Percentiles rank a stretch among this genome's conserved stretches.
Conservation (phyloP, 1,284 basidiomycete species). For the Ustilago bromivora region DNA sequence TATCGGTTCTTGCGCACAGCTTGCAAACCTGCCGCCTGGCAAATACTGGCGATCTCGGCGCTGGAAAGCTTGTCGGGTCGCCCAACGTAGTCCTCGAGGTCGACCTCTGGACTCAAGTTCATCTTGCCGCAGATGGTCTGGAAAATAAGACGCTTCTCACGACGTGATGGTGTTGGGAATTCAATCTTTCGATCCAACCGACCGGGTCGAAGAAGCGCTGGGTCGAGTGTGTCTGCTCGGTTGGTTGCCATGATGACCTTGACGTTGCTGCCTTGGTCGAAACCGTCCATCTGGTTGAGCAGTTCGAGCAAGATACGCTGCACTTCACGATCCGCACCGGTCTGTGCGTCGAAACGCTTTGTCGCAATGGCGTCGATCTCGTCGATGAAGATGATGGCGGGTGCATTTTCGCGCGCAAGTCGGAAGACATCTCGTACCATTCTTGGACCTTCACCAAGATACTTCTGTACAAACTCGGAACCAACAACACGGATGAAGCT, state of each 20-base stretch:
- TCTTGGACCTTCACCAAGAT: conserved; percentile 97
- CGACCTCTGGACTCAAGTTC: conserved; percentile 97
- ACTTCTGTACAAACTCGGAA: conserved; percentile 99
- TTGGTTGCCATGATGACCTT: conserved; percentile 75
- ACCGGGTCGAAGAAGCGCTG: conserved; percentile 94
- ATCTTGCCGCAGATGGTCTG: conserved; percentile 97
- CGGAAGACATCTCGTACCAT: conserved; percentile 99
- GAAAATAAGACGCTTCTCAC: conserved; percentile 98
- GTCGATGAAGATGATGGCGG: conserved; percentile 99
- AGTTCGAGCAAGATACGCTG: conserved; percentile 98
- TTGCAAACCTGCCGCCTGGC: conserved; percentile 97
- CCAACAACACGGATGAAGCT: conserved; percentile 98
- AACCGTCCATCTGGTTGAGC: conserved; percentile 99
- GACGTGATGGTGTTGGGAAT: conserved; percentile 91
- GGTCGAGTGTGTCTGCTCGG: conserved; percentile 74
- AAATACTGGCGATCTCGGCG: conserved; percentile 94
- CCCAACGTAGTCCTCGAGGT: conserved; percentile 97
- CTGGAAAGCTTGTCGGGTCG: conserved; percentile 94
- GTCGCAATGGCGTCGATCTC: conserved; percentile 99
- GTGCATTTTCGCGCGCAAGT: conserved; percentile 94
- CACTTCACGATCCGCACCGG: conserved; percentile 97
- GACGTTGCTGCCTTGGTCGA: conserved; percentile 98
- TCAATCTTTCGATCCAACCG: conserved; percentile 99
- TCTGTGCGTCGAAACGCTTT: conserved; percentile 99
- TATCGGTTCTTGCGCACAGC: conserved; percentile 98